Evolutionary conservation across 164 flowering plant species (phyloP).

Genomic region (Vitis rupestris): DNA sequence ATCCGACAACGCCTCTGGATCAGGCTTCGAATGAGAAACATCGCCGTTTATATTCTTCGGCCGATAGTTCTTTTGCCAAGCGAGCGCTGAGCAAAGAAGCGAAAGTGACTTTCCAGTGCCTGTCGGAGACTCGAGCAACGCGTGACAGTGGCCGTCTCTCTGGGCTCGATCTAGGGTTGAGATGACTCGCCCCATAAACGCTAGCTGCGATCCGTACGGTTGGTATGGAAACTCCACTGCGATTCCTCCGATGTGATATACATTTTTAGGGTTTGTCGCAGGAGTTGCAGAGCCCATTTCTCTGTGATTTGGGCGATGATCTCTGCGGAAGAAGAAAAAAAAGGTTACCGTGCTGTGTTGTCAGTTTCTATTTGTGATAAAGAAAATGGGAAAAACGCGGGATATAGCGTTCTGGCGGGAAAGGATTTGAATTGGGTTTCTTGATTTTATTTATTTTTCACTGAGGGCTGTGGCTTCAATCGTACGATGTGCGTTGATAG

Average conservation of each 20-base stretch:
- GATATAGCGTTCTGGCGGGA: background rate
- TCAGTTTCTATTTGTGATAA: background rate
- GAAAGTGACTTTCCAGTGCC: conserved; percentile 97
- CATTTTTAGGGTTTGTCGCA: conserved; percentile 15
- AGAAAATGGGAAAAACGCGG: too few species aligned
- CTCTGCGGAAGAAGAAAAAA: too few species aligned
- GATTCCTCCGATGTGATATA: conserved; percentile 67
- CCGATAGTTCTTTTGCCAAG: conserved; percentile 75
- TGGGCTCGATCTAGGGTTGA: conserved; percentile 86
- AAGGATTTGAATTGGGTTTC: too few species aligned
- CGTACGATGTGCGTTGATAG: too few species aligned
- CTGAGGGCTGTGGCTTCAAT: too few species aligned
- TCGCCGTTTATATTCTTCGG: conserved; percentile 31
- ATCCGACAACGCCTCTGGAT: conserved; percentile 57
- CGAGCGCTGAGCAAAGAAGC: conserved; percentile 88
- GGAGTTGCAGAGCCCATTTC: conserved; percentile 33
- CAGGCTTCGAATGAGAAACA: conserved; percentile 38
- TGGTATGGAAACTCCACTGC: conserved; percentile 87
- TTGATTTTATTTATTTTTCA: too few species aligned
- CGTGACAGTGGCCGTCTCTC: conserved; percentile 81
- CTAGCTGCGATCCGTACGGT: conserved; percentile 92
- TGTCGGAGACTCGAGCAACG: conserved; percentile 93
- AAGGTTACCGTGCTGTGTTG: background rate
- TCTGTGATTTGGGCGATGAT: too few species aligned
- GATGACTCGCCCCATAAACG: conserved; percentile 89